A percentile compares a stretch with the other conserved stretches of the same genome.
Conservation (phyloP, 1,284 basidiomycete genomes). For the Papiliotrema terrestris region DNA sequence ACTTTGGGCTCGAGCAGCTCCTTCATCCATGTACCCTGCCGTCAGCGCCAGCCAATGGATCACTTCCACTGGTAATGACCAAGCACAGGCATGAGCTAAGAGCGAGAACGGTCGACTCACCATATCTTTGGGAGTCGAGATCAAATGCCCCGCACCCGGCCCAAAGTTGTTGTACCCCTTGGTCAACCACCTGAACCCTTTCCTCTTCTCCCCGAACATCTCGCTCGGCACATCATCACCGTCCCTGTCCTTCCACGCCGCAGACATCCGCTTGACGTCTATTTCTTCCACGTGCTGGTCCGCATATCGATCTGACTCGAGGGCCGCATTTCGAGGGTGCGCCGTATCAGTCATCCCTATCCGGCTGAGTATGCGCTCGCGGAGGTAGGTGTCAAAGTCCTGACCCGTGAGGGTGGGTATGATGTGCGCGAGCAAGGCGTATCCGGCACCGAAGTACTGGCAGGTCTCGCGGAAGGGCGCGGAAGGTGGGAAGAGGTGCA, state of each 20-base stretch:
- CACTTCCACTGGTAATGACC: no score
- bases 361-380: slow-evolving; percentile 29
- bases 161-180: background rate
- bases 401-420: slow-evolving; percentile 23
- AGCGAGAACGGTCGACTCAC: background rate
- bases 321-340: background rate
- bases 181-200: background rate
- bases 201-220: slow-evolving; percentile 3
- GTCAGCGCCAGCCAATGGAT: no score
- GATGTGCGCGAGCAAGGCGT: slow-evolving; percentile 21
- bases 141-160: background rate
- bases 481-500: slow-evolving; percentile 28
- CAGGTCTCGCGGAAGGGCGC: slow-evolving; percentile 28
- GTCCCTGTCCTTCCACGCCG: background rate
- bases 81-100: no score
- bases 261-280: background rate
- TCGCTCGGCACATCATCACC: slow-evolving; percentile 15
- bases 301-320: background rate
- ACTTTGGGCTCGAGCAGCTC: no score
- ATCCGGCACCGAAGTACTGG: slow-evolving; percentile 40
- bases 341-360: slow-evolving; percentile 23
- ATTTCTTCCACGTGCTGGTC: background rate
- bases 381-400: slow-evolving; percentile 23
- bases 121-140: background rate
- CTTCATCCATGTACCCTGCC: no score